Evolutionary conservation across 106 monocot genomes (phyloP).

Genomic region (Amphibolis antarctica): DNA sequence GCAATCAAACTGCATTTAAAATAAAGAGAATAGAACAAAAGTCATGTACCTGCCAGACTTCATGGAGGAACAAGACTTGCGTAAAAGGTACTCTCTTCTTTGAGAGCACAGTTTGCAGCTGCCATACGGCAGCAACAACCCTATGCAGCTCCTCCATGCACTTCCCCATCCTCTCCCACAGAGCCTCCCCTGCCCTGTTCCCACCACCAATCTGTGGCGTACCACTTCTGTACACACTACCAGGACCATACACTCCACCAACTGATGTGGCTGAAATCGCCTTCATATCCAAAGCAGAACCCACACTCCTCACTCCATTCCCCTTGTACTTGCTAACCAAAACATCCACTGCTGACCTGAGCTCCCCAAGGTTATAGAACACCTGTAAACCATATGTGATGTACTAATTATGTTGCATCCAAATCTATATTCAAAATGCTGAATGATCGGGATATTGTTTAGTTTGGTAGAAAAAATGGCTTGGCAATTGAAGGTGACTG

Average conservation of each 20-base stretch:
- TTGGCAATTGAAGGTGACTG: no score
- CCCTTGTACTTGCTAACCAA: constrained; percentile 66
- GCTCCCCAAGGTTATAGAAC: constrained; percentile 90
- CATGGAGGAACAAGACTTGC: constrained; percentile 81
- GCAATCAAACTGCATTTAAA: background rate
- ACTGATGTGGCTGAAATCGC: constrained; percentile 37
- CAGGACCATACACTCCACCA: constrained; percentile 37
- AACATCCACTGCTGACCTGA: constrained; percentile 55
- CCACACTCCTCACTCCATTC: constrained; percentile 62
- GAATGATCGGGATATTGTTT: no score
- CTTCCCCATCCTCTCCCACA: constrained; percentile 85
- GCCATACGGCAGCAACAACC: constrained; percentile 78
- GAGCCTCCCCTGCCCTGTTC: constrained; percentile 57
- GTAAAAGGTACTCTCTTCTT: constrained; percentile 92
- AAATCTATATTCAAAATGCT: no score
- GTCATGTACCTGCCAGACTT: constrained; percentile 81
- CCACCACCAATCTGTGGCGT: constrained; percentile 87
- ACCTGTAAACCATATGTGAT: constrained; percentile 89
- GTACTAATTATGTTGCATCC: constrained; percentile 2
- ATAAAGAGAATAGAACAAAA: background rate
- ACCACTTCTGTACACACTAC: constrained; percentile 80
- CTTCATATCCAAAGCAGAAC: constrained; percentile 79
- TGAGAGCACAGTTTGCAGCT: constrained; percentile 72
- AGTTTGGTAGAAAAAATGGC: no score
- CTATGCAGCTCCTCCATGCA: constrained; percentile 83